Conservation (phyloP, 1,139 yeast species). For the Debaryomycetaceae sp. region DNA sequence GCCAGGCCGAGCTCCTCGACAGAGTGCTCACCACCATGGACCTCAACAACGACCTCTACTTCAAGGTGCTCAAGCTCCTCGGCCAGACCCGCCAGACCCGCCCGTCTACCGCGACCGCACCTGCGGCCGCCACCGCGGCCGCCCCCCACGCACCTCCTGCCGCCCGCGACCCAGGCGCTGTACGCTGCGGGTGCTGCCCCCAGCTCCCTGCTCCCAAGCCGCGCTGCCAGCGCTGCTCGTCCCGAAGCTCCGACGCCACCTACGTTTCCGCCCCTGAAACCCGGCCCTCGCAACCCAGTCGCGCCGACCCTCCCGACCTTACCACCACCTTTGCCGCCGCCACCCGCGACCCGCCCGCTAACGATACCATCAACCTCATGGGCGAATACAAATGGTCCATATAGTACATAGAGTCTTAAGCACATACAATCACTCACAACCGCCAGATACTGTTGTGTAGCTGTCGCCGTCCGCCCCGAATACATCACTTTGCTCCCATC, state of each 20-base stretch:
- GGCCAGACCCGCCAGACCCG: conserved; percentile 1
- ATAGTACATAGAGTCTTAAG: conserved; percentile 5
- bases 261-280: neutral
- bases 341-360: neutral
- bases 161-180: neutral
- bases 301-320: conserved; percentile 11
- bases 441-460: neutral
- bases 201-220: neutral
- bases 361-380: conserved; percentile 26
- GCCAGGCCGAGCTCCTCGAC: conserved; percentile 1
- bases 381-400: conserved; percentile 33
- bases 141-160: neutral
- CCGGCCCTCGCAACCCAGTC: conserved; percentile 3
- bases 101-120: neutral
- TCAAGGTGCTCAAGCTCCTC: conserved; percentile 10
- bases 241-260: neutral
- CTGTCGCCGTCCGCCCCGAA: neutral
- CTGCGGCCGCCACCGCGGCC: conserved; percentile 2
- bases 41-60: conserved; percentile 12
- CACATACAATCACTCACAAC: too few relatives aligned
- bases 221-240: neutral
- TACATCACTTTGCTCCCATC: neutral
- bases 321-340: conserved; percentile 1
- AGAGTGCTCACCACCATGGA: conserved; percentile 6
- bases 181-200: neutral